Conservation (phyloP, 2,329 filamentous ascomycete species). For the Penicillium sp. region DNA sequence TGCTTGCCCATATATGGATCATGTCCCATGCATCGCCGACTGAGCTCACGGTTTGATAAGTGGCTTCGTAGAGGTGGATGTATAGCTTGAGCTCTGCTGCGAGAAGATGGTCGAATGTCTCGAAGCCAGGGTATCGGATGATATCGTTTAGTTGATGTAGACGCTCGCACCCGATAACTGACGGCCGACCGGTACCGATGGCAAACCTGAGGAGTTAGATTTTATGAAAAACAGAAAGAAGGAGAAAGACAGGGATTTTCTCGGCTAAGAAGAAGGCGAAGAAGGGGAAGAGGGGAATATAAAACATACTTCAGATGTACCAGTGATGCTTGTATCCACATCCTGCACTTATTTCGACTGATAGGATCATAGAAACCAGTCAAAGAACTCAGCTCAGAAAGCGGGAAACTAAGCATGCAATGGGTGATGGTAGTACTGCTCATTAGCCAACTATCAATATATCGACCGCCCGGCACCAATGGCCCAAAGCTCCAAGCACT, state of each 20-base stretch:
- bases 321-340: constrained; percentile 11
- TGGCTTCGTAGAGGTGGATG: constrained; percentile 6
- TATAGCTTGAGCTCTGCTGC: constrained; percentile 12
- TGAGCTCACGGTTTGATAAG: not conserved
- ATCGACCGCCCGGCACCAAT: constrained; percentile 5
- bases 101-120: constrained; percentile 5
- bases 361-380: constrained; percentile 2
- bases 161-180: constrained; percentile 5
- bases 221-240: not conserved
- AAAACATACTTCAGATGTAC: constrained; percentile 9
- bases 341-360: constrained; percentile 7
- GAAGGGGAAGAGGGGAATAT: too few relatives aligned
- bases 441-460: constrained; percentile 13
- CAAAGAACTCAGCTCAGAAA: constrained; percentile 1
- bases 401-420: constrained; percentile 9
- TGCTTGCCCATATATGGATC: constrained; percentile 3
- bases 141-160: constrained; percentile 5
- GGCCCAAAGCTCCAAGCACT: constrained; percentile 11
- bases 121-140: constrained; percentile 6
- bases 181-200: constrained; percentile 10
- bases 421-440: constrained; percentile 10
- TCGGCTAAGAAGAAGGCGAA: not conserved
- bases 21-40: constrained; percentile 6
- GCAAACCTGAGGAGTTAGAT: constrained; percentile 4
- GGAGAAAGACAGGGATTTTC: too few relatives aligned